Base-by-base conservation (phyloP, 1,284 basidiomycete species). In the Puccinia coronata region DNA sequence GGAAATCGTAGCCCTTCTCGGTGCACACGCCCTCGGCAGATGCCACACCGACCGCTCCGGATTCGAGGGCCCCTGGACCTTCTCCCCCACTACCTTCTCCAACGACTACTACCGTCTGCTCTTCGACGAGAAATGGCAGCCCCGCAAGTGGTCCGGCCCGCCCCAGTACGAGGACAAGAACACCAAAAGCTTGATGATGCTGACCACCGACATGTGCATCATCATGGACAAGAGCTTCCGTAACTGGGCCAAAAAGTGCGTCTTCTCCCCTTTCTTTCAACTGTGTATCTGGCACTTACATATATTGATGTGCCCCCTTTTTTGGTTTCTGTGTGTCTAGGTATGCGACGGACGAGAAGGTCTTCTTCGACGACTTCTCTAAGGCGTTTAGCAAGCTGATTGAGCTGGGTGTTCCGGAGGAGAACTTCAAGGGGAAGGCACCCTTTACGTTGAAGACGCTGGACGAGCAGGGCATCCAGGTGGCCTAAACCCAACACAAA, bases 1-100 rank as follows among this genome's bases (percentile, higher is more conserved):
- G 83, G 86, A 86, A 83, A 86, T 86, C 82, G 96, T 98, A 81
- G 95, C 96, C 75, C 92, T 99, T 83, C 91, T 91, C 47, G 96
- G 96, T 84, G 96, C 94, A 63, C 96, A 99, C 86, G 95, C 95
- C 82, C 91, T 98, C 71, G 96, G 96, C 61, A 92, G 96, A 86
- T 96, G 95, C 90, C 96, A 98, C 89, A 83, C 87, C 82, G 90
- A 86, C 82, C 84, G 85, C 78, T 86, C 86, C 6, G 86, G 93
- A 57, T 96, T 92, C 87, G 92, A 94, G 2, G 95, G 94, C 18
- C 93, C 93, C 31, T 95, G 93, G 93, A 93, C 92, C 4, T 94
- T 94, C 89, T 74, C 61, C 49, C 93, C 93, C 12, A 93, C 90
- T 20, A 92, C 92, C 18, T 87, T 98, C 86, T 92, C 92, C 69